These are phyloP conservation scores for Zygosaccharomyces pseudorouxii DNA, from an alignment of 805 yeast genomes.

Conservation along the genomic window DNA sequence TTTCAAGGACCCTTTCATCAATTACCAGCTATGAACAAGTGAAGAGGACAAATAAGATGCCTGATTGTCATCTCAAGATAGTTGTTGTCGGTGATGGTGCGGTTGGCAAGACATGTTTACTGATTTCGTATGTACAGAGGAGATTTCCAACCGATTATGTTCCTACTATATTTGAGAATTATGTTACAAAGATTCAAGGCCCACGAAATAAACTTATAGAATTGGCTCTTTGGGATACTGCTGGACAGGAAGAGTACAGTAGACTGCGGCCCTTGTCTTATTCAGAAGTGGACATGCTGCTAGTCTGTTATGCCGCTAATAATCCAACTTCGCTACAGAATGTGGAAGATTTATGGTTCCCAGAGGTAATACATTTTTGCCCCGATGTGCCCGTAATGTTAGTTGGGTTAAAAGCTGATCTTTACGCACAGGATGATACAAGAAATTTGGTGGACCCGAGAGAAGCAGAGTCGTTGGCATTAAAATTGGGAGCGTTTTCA, in stretches of 20 bases:
- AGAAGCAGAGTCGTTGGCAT: slow-evolving; percentile 50
- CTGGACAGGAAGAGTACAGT: slow-evolving; percentile 85
- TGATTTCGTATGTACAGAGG: slow-evolving; percentile 57
- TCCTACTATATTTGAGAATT: slow-evolving; percentile 81
- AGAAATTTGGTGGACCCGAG: slow-evolving; percentile 37
- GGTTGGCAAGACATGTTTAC: slow-evolving; percentile 81
- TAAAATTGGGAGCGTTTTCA: slow-evolving; percentile 59
- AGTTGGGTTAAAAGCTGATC: slow-evolving; percentile 80
- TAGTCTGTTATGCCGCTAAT: slow-evolving; percentile 73
- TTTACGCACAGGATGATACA: slow-evolving; percentile 30
- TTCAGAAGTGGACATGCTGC: slow-evolving; percentile 69
- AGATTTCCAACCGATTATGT: slow-evolving; percentile 67
- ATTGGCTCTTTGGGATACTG: slow-evolving; percentile 83
- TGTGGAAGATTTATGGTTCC: slow-evolving; percentile 78
- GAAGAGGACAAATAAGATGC: slow-evolving; percentile 20
- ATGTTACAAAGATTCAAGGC: slow-evolving; percentile 51
- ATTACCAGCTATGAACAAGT: slow-evolving; percentile 31
- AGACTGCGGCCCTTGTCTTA: slow-evolving; percentile 73
- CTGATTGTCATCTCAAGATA: slow-evolving; percentile 47
- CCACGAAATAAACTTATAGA: slow-evolving; percentile 51
- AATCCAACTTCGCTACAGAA: slow-evolving; percentile 60
- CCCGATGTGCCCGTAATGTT: slow-evolving; percentile 66
- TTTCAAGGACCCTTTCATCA: slow-evolving; percentile 24
- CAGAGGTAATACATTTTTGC: slow-evolving; percentile 80
- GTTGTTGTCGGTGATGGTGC: slow-evolving; percentile 90